Conservation (phyloP, 2,329 filamentous ascomycete genomes). For the Stachybotrys chlorohalonatus region DNA sequence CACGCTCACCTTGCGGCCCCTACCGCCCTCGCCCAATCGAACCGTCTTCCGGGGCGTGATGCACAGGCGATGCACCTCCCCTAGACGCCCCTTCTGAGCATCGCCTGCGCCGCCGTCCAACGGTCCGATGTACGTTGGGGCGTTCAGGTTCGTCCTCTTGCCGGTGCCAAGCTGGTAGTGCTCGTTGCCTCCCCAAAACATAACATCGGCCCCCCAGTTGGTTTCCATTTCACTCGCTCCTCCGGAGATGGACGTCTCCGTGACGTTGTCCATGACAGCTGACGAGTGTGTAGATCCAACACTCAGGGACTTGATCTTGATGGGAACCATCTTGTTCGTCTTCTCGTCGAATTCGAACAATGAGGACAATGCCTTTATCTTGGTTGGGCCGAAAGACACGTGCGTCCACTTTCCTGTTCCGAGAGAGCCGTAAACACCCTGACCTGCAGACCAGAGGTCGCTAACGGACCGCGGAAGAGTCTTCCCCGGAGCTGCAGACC, state of each 20-base stretch:
- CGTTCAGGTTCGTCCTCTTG: conserved; percentile 69
- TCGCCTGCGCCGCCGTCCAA: conserved; percentile 55
- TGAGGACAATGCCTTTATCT: conserved; percentile 74
- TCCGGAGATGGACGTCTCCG: conserved; percentile 48
- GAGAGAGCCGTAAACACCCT: conserved; percentile 73
- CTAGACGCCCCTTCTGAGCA: conserved; percentile 46
- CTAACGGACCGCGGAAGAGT: conserved; percentile 20
- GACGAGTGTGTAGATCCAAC: conserved; percentile 74
- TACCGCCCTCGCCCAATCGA: conserved; percentile 47
- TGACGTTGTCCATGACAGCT: conserved; percentile 76
- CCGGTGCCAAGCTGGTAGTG: conserved; percentile 88
- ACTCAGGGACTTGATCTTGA: conserved; percentile 63
- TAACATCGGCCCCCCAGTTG: conserved; percentile 79
- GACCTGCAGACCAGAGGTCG: conserved; percentile 81
- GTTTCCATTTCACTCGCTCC: conserved; percentile 56
- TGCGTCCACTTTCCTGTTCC: conserved; percentile 89
- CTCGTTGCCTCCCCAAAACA: conserved; percentile 96
- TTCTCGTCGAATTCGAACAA: conserved; percentile 82
- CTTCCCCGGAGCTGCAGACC: conserved; percentile 17
- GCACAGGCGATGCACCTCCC: conserved; percentile 66
- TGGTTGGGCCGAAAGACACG: conserved; percentile 65
- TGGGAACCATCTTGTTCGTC: conserved; percentile 59
- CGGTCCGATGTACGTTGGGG: conserved; percentile 70
- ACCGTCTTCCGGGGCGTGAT: conserved; percentile 70
- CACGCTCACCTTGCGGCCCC: conserved; percentile 61